Percentiles rank a stretch among this genome's conserved stretches.
phyloP scores from a whole-genome alignment of 225 moss, liverwort and hornwort genomes.

The Polytrichum commune region DNA sequence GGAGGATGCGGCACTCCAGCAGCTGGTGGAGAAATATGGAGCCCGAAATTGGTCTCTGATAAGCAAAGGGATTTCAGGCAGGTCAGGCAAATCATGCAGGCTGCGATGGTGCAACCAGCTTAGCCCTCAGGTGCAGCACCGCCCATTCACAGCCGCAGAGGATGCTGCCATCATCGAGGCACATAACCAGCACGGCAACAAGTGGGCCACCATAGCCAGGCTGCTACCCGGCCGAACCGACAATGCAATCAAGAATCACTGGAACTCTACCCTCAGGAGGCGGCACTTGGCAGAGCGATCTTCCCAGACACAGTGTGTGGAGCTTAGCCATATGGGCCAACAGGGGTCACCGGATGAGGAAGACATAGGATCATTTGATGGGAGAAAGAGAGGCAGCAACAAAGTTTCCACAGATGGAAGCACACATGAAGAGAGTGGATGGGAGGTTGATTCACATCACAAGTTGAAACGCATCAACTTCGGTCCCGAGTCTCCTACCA shows the following conservation, averaged over 20 bases:
- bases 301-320: constrained; percentile 20
- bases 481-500: constrained; percentile 48
- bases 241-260: constrained; percentile 71
- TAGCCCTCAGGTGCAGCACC: constrained; percentile 60
- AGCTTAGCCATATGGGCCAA: constrained; percentile 26
- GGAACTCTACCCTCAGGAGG: constrained; percentile 65
- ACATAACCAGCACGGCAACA: constrained; percentile 57
- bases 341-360: constrained; percentile 45
- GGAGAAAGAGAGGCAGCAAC: constrained; percentile 59
- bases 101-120: constrained; percentile 67
- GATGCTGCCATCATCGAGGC: constrained; percentile 57
- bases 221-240: constrained; percentile 55
- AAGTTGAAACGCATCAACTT: constrained; percentile 66
- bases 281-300: constrained; percentile 51
- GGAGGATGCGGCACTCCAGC: constrained; percentile 59
- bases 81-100: constrained; percentile 62
- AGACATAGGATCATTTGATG: constrained; percentile 58
- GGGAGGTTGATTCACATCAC: constrained; percentile 54
- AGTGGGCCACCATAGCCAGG: constrained; percentile 66
- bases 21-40: constrained; percentile 55
- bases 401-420: constrained; percentile 72
- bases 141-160: constrained; percentile 54
- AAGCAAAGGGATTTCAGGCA: constrained; percentile 60
- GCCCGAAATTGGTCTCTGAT: constrained; percentile 68
- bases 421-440: constrained; percentile 60